Evolutionary conservation across 1,284 basidiomycete species (phyloP).

Genomic region (Baeospora myosura): DNA sequence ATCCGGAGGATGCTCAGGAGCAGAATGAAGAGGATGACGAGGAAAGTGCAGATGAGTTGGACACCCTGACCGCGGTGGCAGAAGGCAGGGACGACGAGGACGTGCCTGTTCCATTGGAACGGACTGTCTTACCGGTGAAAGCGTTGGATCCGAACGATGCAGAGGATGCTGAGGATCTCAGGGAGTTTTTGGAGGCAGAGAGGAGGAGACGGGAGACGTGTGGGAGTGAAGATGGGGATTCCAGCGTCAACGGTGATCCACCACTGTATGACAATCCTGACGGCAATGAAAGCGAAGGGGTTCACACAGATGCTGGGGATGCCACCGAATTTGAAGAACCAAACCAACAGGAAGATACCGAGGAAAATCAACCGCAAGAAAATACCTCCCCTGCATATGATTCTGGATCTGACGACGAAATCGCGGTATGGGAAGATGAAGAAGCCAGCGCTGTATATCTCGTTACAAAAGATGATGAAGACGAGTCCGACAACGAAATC

Average conservation of each 20-base stretch:
- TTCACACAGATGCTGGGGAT: neutral
- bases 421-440: neutral
- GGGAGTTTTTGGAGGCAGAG: slow-evolving; percentile 62
- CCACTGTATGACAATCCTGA: neutral
- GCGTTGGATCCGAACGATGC: slow-evolving; percentile 40
- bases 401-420: neutral
- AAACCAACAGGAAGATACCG: neutral
- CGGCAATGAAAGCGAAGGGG: neutral
- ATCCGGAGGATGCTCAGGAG: slow-evolving; percentile 12
- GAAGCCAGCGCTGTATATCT: neutral
- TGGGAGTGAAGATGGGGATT: slow-evolving; percentile 36
- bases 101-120: slow-evolving; percentile 25
- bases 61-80: slow-evolving; percentile 24
- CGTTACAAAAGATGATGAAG: neutral
- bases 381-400: neutral
- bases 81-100: slow-evolving; percentile 25
- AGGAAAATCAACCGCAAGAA: too few relatives aligned
- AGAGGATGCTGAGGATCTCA: slow-evolving; percentile 54
- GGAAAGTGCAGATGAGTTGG: slow-evolving; percentile 34
- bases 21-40: slow-evolving; percentile 29
- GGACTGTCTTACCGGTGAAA: slow-evolving; percentile 25
- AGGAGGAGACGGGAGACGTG: slow-evolving; percentile 36
- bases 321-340: neutral
- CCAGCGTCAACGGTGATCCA: slow-evolving; percentile 20
- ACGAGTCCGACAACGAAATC: neutral